Evolutionary conservation across 2,329 filamentous ascomycete species (phyloP).

Genomic region (Furcasterigmium furcatum): DNA sequence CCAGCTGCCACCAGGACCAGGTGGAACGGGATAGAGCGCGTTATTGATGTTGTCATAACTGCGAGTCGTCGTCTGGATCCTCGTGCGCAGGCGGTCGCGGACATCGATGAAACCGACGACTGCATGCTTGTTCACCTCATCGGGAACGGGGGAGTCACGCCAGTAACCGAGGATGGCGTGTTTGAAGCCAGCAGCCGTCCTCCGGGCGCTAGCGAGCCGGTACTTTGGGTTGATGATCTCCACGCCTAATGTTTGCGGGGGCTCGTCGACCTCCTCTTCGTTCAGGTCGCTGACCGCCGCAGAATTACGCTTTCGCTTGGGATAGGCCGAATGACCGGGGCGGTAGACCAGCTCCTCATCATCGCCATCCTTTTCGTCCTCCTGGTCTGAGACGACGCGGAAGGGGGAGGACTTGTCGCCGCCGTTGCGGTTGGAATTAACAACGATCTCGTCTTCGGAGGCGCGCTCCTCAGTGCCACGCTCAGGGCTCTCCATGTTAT

Average conservation of each 20-base stretch:
- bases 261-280: constrained; percentile 42
- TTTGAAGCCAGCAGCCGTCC: constrained; percentile 26
- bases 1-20: constrained; percentile 61
- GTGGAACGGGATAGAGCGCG: constrained; percentile 44
- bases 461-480: constrained; percentile 36
- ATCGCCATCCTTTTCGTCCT: constrained; percentile 16
- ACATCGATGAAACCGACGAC: constrained; percentile 63
- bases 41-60: constrained; percentile 34
- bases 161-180: constrained; percentile 49
- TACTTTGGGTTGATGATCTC: constrained; percentile 14
- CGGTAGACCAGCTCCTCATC: constrained; percentile 10
- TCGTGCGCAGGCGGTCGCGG: constrained; percentile 56
- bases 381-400: constrained; percentile 29
- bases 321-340: constrained; percentile 35
- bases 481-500: constrained; percentile 31
- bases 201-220: not conserved
- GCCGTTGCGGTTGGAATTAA: constrained; percentile 39
- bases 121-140: constrained; percentile 48
- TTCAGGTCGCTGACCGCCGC: constrained; percentile 42
- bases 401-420: constrained; percentile 29
- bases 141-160: constrained; percentile 53
- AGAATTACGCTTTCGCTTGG: constrained; percentile 54
- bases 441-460: constrained; percentile 51
- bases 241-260: constrained; percentile 23
- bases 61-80: constrained; percentile 49